Conservation (phyloP, 2,329 filamentous ascomycete species). For the Pyrenochaeta sp. region DNA sequence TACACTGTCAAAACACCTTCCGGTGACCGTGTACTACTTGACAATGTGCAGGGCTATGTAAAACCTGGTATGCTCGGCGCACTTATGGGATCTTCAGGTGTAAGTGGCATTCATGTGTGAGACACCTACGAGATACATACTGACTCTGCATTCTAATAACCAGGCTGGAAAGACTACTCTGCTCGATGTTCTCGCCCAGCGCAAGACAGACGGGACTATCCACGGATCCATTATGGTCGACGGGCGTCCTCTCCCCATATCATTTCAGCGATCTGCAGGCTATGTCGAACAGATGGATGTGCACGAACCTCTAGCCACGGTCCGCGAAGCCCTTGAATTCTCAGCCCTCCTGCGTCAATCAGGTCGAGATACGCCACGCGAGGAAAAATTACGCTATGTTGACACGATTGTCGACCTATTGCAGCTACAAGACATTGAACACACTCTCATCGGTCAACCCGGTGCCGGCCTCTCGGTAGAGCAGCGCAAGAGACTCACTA, state of each 20-base stretch:
- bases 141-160: too few species aligned
- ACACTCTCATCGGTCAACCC: slow-evolving; percentile 33
- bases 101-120: slow-evolving; percentile 2
- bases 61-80: slow-evolving; percentile 53
- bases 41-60: slow-evolving; percentile 60
- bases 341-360: slow-evolving; percentile 40
- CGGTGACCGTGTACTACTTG: slow-evolving; percentile 55
- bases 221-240: slow-evolving; percentile 39
- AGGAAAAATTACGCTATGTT: slow-evolving; percentile 38
- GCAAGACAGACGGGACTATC: slow-evolving; percentile 39
- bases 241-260: slow-evolving; percentile 31
- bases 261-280: slow-evolving; percentile 43
- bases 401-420: slow-evolving; percentile 38
- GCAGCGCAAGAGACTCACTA: slow-evolving; percentile 69
- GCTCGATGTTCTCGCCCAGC: slow-evolving; percentile 41
- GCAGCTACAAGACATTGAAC: slow-evolving; percentile 33
- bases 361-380: slow-evolving; percentile 22
- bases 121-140: too few species aligned
- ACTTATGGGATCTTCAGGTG: slow-evolving; percentile 41
- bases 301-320: slow-evolving; percentile 36
- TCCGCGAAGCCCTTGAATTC: slow-evolving; percentile 43
- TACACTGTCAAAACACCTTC: slow-evolving; percentile 62
- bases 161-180: slow-evolving; percentile 43
- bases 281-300: slow-evolving; percentile 47
- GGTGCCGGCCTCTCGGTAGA: slow-evolving; percentile 53